A percentile compares a stretch with the other conserved stretches of the same genome.
Conservation (phyloP, 768 basidiomycete genomes). For the Amanita pseudoporphyria region DNA sequence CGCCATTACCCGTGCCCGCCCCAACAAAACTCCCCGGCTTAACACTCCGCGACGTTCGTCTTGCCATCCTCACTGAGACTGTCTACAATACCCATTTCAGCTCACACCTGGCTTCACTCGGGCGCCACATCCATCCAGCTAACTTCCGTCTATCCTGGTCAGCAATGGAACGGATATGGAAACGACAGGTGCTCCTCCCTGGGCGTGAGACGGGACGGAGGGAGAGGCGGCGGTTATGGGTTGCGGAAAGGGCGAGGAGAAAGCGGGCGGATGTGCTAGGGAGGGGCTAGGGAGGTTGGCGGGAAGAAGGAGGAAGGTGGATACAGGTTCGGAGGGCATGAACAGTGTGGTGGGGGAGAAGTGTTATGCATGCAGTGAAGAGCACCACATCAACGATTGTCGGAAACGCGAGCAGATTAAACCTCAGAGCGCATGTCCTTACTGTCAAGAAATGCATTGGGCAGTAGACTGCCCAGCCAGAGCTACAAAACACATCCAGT, state of each 20-base stretch:
- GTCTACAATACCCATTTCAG: constrained; percentile 1
- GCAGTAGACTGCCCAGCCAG: not conserved
- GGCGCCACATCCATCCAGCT: constrained; percentile 3
- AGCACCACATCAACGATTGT: constrained; percentile 4
- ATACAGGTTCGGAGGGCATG: not conserved
- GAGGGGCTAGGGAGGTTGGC: not conserved
- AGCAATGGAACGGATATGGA: constrained; percentile 6
- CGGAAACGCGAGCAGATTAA: not conserved
- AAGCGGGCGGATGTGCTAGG: not conserved
- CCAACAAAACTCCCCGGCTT: constrained; percentile 2
- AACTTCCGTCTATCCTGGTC: constrained; percentile 7
- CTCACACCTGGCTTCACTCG: constrained; percentile 2
- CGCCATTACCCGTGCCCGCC: not conserved
- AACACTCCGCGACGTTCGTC: constrained; percentile 4
- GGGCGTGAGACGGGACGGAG: not conserved
- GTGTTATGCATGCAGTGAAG: not conserved
- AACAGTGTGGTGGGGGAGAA: not conserved
- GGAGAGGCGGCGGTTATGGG: not conserved
- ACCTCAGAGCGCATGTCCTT: not conserved
- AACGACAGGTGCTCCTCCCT: constrained; percentile 4
- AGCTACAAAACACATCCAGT: not conserved
- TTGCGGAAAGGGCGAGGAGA: not conserved
- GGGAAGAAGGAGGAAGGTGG: not conserved
- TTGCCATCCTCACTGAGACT: constrained; percentile 4
- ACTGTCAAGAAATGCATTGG: constrained; percentile 5